Evolutionary conservation across 306 rosid genomes (phyloP), one percentile per base, ranked within the genome.

Genomic region (Corylus americana): DNA sequence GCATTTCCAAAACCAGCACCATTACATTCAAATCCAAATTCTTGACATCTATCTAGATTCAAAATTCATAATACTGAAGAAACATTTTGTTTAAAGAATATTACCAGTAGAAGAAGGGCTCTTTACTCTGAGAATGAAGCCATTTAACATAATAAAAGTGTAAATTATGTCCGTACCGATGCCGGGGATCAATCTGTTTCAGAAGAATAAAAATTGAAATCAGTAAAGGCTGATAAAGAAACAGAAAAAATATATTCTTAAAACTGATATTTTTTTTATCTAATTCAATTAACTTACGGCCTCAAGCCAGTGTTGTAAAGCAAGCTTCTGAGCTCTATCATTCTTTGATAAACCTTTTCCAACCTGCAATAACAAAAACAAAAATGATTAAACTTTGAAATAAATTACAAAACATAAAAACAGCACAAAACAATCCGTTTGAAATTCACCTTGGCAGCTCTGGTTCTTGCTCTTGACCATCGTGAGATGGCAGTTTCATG

Each of bases 21-120:
- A 49, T 66, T 49, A 70, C 71, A 45, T 80, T 35, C 77, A 70
- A 74, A 48, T 71, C 58, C 37, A 42, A 27, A 62, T 48, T 77
- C 74, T 70, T 18, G 48, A 77, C 55, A 76, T 62, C 70, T 71
- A 76, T 68, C 73, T 71, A 69, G 22, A 37, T 12, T 8, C 31
- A 77, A 6, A 44, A 29, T 29, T 73, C 22, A 18, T 44, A 75
- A 59, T 37, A 75, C 48, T 31, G 49, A 80, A 55, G 42, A 25
- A 71, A 74, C 11, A 67, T 70, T 25, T 49, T 63, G 75, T 45
- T 37, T 45, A 49, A 69, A 71, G 83, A 78, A 51, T 14, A 50
- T 88, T 89, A 93, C 98, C 99, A 96, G 94, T 96, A 96, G 92
- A 96, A 96, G 90, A 91, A 96, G 54, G 99, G 99, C 81, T 96